Conservation (phyloP, 345 rosid species). For the Isatis tinctoria region DNA sequence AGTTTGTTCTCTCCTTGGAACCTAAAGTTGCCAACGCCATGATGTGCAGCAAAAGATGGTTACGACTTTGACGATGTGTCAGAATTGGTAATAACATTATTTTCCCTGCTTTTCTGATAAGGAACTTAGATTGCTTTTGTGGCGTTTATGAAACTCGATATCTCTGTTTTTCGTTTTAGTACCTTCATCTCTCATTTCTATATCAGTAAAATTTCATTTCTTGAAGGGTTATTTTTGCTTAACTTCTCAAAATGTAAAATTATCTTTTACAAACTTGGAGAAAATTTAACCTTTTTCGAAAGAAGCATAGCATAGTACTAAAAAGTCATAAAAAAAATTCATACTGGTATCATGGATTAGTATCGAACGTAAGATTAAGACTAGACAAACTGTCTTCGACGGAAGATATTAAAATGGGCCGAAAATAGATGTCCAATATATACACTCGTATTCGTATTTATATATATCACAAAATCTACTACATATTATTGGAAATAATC, state of each 20-base stretch:
- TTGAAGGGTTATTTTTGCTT: too few relatives aligned
- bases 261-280: too few relatives aligned
- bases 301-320: too few relatives aligned
- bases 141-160: background rate
- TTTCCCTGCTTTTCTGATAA: background rate
- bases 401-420: background rate
- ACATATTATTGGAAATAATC: constrained; percentile 3
- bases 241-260: too few relatives aligned
- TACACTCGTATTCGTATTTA: background rate
- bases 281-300: too few relatives aligned
- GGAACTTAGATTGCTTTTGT: background rate
- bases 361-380: too few relatives aligned
- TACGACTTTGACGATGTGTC: background rate
- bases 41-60: constrained; percentile 21
- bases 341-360: too few relatives aligned
- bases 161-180: background rate
- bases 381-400: too few relatives aligned
- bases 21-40: constrained; percentile 19
- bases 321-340: too few relatives aligned
- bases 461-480: background rate
- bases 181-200: background rate
- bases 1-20: constrained; percentile 18
- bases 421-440: background rate
- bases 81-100: background rate
- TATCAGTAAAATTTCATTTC: too few relatives aligned